Base-by-base conservation (phyloP, 257 asterid genomes). In the Parsonsia alboflavescens region DNA sequence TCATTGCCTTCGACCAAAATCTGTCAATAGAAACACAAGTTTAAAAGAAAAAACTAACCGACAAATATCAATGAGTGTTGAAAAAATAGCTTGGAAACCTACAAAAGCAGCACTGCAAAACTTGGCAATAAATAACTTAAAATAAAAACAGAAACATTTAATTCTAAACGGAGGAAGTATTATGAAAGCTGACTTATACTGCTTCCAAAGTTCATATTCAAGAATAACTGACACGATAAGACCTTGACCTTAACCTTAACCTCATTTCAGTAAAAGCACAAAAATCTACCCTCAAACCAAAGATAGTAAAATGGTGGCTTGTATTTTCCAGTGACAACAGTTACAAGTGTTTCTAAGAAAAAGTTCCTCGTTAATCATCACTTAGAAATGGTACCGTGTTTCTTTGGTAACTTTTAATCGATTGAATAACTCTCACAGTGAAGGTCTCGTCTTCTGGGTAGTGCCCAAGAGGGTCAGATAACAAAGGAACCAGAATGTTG, bases 401-500 rank as follows among this genome's bases (percentile, higher is more conserved):
- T 42, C 42, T 63, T 0, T 85, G 90, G 84, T 82, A 85, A 72
- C 76, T 59, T 80, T 86, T 89, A 39, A 94, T 87, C 49, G 92
- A 85, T 63, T 86, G 88, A 6, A 90, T 76, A 44, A 76, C 92
- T 68, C 59, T 58, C 17, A 41, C 15, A 73, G 88, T 11, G 72
- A 84, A 83, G 64, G 89, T 45, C 28, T 90, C 96, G 12, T 88
- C 95, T 80, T 94, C 99, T 0, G 97, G 99, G 74, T 90, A 94
- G 79, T 81, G 85, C 17, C 89, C 96, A 48, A 94, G 73, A 19
- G 99, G 99, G 82, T 94, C 99, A 28, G 89, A 75, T 74, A 94
- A 79, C 22, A 90, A 62, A 15, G 93, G 88, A 24, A 54, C 64
- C 2, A 90, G 81, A n/a, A 92, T 41, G 76, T 82, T 70, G 13